These are phyloP conservation scores for Oryza officinalis DNA, from an alignment of 176 grass and related monocot species.

Conservation along the genomic window DNA sequence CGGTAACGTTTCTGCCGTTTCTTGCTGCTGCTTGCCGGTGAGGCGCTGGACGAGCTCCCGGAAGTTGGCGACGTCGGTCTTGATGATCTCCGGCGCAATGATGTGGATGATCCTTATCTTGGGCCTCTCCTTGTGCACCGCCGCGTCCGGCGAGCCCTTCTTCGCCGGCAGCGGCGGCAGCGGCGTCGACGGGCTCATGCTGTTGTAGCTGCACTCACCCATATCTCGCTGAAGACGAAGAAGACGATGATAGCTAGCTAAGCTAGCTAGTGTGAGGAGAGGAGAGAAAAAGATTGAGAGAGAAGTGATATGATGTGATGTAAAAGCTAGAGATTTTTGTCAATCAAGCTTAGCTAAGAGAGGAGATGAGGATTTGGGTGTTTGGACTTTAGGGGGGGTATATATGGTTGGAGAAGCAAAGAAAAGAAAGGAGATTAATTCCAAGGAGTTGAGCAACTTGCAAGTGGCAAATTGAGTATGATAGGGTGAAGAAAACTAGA, in stretches of 20 bases:
- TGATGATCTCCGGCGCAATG: constrained; percentile 82
- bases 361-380: background rate
- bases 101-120: constrained; percentile 83
- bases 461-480: background rate
- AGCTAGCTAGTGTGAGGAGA: constrained; percentile 8
- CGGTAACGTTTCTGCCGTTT: background rate
- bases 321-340: background rate
- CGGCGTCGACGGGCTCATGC: constrained; percentile 19
- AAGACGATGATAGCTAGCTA: background rate
- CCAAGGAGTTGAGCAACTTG: background rate
- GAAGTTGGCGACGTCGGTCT: constrained; percentile 82
- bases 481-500: background rate
- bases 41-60: constrained; percentile 85
- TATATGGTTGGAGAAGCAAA: background rate
- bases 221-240: constrained; percentile 26
- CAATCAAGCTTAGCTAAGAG: background rate
- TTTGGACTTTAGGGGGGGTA: background rate
- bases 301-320: background rate
- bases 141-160: background rate
- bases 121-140: constrained; percentile 37
- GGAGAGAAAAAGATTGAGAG: background rate
- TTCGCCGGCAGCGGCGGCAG: background rate
- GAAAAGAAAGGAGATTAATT: background rate
- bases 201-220: constrained; percentile 36
- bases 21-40: constrained; percentile 50